Conservation (phyloP, 2,329 filamentous ascomycete species). For the Fusarium sp. region DNA sequence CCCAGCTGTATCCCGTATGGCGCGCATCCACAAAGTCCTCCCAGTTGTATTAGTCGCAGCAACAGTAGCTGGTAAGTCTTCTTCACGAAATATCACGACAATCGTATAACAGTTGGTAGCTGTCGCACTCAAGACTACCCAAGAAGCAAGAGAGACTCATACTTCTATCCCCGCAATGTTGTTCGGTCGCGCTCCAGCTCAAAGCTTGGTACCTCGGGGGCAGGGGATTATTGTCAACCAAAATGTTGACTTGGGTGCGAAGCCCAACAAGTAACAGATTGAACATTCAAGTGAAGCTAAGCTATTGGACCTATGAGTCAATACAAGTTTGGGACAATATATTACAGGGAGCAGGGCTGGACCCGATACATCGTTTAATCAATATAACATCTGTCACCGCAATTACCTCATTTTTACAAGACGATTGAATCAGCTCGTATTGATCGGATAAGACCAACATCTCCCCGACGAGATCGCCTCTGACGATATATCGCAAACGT, state of each 20-base stretch:
- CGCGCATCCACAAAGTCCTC: conserved; percentile 24
- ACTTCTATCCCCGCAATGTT: not conserved
- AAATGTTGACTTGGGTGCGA: not conserved
- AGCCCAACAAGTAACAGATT: not conserved
- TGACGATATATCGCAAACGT: not conserved
- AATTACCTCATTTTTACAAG: too few relatives aligned
- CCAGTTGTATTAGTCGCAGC: conserved; percentile 18
- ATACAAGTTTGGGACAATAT: too few relatives aligned
- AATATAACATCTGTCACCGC: not conserved
- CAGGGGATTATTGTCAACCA: conserved; percentile 1
- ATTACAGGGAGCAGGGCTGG: not conserved
- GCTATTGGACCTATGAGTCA: too few relatives aligned
- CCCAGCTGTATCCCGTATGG: conserved; percentile 25
- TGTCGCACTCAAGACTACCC: conserved; percentile 21
- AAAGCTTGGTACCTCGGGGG: conserved; percentile 10
- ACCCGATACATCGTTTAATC: not conserved
- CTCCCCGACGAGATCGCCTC: not conserved
- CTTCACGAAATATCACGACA: not conserved
- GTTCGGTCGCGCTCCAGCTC: not conserved
- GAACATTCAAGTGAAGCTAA: not conserved
- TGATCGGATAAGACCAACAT: too few relatives aligned
- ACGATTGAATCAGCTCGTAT: too few relatives aligned
- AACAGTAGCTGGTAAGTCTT: conserved; percentile 14
- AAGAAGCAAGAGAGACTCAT: not conserved
- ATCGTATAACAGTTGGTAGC: conserved; percentile 2